Conservation (phyloP, 495 filamentous ascomycete species). For the Penicillium taxi region DNA sequence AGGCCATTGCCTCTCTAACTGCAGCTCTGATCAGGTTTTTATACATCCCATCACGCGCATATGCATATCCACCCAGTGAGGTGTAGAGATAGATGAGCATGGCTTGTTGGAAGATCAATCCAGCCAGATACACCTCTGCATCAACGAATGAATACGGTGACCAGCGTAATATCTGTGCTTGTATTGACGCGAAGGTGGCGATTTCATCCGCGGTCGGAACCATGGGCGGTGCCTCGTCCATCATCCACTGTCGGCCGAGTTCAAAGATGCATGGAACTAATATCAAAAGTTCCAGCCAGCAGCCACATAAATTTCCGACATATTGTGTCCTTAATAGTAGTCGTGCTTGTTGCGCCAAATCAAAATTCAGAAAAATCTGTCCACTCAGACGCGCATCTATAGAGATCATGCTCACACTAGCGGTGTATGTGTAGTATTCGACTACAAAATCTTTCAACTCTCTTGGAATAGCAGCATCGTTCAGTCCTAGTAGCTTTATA, state of each 20-base stretch:
- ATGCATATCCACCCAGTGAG: conserved; percentile 21
- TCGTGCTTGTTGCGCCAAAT: conserved; percentile 29
- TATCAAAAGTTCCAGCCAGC: conserved; percentile 30
- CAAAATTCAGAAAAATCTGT: conserved; percentile 29
- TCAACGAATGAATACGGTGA: conserved; percentile 24
- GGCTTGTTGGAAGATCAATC: conserved; percentile 30
- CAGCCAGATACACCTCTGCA: conserved; percentile 27
- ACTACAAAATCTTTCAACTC: conserved; percentile 35
- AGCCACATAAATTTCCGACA: conserved; percentile 31
- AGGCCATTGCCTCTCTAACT: conserved; percentile 24
- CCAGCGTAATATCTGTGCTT: conserved; percentile 30
- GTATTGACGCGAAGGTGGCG: conserved; percentile 34
- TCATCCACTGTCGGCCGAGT: conserved; percentile 34
- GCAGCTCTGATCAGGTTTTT: conserved; percentile 22
- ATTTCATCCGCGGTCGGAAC: conserved; percentile 30
- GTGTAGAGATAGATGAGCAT: conserved; percentile 34
- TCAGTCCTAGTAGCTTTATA: conserved; percentile 25
- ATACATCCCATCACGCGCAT: conserved; percentile 25
- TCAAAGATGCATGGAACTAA: conserved; percentile 33
- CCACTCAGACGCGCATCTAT: conserved; percentile 29
- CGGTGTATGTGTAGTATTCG: conserved; percentile 35
- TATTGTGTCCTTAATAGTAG: conserved; percentile 24
- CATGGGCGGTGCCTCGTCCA: conserved; percentile 14
- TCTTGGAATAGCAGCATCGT: conserved; percentile 25
- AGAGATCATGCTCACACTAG: conserved; percentile 38